These are phyloP conservation scores for Rhodotorula graminis DNA, from an alignment of 768 basidiomycete species.

Conservation along the genomic window DNA sequence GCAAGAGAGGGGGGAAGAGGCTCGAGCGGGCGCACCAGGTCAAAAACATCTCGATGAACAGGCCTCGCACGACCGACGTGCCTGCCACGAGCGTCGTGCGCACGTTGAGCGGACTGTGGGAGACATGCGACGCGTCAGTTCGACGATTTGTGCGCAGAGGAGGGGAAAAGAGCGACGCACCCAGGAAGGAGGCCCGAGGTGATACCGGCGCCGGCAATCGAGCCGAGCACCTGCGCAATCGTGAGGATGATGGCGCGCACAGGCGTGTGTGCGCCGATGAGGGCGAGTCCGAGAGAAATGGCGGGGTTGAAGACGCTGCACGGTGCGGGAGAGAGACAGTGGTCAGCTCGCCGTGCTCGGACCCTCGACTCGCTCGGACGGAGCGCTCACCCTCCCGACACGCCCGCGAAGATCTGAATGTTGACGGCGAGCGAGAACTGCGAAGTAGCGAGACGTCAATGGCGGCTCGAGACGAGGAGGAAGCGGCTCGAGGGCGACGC, in stretches of 20 bases:
- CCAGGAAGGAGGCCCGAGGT: constrained; percentile 18
- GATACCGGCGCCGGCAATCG: constrained; percentile 44
- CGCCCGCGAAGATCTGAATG: constrained; percentile 22
- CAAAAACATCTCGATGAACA: constrained; percentile 50
- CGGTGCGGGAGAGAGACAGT: no score
- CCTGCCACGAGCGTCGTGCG: constrained; percentile 41
- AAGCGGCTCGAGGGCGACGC: not conserved
- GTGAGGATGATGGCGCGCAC: constrained; percentile 46
- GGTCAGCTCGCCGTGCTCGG: no score
- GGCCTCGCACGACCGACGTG: constrained; percentile 44
- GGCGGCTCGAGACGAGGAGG: not conserved
- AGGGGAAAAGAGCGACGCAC: not conserved
- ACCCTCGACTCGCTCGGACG: no score
- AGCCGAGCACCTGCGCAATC: constrained; percentile 47
- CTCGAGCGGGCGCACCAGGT: constrained; percentile 27
- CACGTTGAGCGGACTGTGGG: constrained; percentile 21
- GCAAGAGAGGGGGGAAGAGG: no score
- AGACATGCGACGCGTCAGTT: no score
- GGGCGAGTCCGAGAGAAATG: constrained; percentile 47
- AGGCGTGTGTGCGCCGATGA: constrained; percentile 48
- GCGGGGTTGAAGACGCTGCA: constrained; percentile 19
- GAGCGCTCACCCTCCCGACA: constrained; percentile 1
- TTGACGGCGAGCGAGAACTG: constrained; percentile 22
- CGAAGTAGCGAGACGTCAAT: no score
- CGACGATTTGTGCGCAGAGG: not conserved